phyloP scores from a whole-genome alignment of 345 rosid species.

The Acer yangbiense region DNA sequence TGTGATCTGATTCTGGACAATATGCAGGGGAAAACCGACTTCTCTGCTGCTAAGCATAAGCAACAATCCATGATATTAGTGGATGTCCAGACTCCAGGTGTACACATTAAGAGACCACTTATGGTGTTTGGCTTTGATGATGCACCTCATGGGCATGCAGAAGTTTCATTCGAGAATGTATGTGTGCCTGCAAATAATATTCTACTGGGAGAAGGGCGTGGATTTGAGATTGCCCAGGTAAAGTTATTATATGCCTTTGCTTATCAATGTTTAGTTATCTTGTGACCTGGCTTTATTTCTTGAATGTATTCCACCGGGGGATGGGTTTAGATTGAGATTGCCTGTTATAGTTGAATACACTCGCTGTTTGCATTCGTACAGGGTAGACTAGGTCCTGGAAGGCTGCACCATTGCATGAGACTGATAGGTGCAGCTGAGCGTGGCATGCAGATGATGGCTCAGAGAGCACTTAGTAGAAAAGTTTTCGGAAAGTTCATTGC shows the following conservation, averaged over 20 bases:
- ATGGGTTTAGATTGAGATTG: neutral
- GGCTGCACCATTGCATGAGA: conserved; percentile 99
- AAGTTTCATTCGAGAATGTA: conserved; percentile 73
- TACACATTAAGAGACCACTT: conserved; percentile 76
- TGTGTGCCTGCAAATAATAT: conserved; percentile 81
- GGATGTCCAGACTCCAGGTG: conserved; percentile 75
- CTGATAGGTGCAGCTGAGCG: conserved; percentile 97
- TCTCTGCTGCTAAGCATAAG: conserved; percentile 74
- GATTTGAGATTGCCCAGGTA: conserved; percentile 99
- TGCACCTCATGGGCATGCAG: conserved; percentile 99
- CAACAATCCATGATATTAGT: conserved; percentile 98
- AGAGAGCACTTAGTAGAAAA: conserved; percentile 79
- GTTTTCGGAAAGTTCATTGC: conserved; percentile 86
- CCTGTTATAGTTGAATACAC: neutral
- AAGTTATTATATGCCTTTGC: conserved; percentile 7
- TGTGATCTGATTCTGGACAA: conserved; percentile 18
- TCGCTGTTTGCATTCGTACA: conserved; percentile 37
- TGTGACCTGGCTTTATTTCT: neutral
- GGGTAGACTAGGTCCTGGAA: conserved; percentile 99
- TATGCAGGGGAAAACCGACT: conserved; percentile 89
- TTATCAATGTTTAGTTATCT: neutral
- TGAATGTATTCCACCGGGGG: neutral
- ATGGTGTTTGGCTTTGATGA: conserved; percentile 91
- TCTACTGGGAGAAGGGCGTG: conserved; percentile 94
- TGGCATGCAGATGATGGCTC: conserved; percentile 91